Percentiles rank a stretch among this genome's conserved stretches.
Conservation (phyloP, 306 rosid species). For the Lotus japonicus region DNA sequence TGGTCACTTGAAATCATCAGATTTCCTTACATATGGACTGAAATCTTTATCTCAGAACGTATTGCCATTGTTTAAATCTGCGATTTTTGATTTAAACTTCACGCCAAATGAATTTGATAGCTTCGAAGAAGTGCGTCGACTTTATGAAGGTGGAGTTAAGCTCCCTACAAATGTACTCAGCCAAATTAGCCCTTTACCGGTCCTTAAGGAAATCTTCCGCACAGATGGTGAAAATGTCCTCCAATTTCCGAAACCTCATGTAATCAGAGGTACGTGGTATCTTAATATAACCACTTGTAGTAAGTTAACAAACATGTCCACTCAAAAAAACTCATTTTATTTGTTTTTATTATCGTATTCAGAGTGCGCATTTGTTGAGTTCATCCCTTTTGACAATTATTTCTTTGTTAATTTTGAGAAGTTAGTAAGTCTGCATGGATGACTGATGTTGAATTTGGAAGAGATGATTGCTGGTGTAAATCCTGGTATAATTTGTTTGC, state of each 20-base stretch:
- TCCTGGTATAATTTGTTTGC: slow-evolving; percentile 39
- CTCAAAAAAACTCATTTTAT: too few species aligned
- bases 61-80: slow-evolving; percentile 31
- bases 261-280: slow-evolving; percentile 39
- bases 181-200: slow-evolving; percentile 42
- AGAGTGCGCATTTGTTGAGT: too few species aligned
- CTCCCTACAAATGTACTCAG: slow-evolving; percentile 37
- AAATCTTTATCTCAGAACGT: slow-evolving; percentile 47
- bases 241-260: slow-evolving; percentile 54
- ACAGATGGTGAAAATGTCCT: slow-evolving; percentile 56
- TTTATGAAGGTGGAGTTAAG: slow-evolving; percentile 50
- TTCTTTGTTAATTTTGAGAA: slow-evolving; percentile 11
- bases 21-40: slow-evolving; percentile 47
- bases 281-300: too few species aligned
- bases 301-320: too few species aligned
- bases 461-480: slow-evolving; percentile 83
- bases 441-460: slow-evolving; percentile 76
- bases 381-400: too few species aligned
- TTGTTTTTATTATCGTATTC: too few species aligned
- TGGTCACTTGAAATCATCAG: slow-evolving; percentile 59
- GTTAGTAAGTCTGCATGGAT: slow-evolving; percentile 63
- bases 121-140: slow-evolving; percentile 48
- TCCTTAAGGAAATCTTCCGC: slow-evolving; percentile 49
- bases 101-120: slow-evolving; percentile 41
- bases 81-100: slow-evolving; percentile 19